Conservation (phyloP, 148 eudicot species). For the Talinum fruticosum region DNA sequence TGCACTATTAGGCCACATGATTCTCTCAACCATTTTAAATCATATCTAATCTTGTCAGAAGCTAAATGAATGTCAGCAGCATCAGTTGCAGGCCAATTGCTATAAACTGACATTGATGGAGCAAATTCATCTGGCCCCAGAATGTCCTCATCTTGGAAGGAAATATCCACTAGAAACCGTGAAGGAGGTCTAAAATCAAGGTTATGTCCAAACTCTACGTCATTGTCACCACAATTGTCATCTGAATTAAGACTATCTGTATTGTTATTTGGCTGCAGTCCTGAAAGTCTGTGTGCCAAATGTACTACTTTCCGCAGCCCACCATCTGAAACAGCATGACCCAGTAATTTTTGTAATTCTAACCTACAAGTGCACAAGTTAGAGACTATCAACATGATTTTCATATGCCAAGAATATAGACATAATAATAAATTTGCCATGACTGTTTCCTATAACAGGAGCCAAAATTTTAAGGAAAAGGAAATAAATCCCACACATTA, state of each 20-base stretch:
- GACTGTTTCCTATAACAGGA: background rate
- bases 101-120: slow-evolving; percentile 45
- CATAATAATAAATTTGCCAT: background rate
- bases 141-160: slow-evolving; percentile 55
- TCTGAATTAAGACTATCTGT: slow-evolving; percentile 22
- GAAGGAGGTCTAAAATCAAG: slow-evolving; percentile 72
- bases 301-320: slow-evolving; percentile 50
- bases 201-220: slow-evolving; percentile 73
- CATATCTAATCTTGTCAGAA: slow-evolving; percentile 44
- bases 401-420: background rate
- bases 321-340: slow-evolving; percentile 53
- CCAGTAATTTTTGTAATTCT: slow-evolving; percentile 73
- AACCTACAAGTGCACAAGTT: slow-evolving; percentile 43
- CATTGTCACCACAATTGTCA: slow-evolving; percentile 34
- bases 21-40: slow-evolving; percentile 79
- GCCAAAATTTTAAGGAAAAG: background rate
- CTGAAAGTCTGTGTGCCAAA: slow-evolving; percentile 49
- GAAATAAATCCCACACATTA: background rate
- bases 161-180: slow-evolving; percentile 70
- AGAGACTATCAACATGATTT: slow-evolving; percentile 11
- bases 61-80: slow-evolving; percentile 27
- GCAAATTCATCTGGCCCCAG: slow-evolving; percentile 36
- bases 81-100: slow-evolving; percentile 41
- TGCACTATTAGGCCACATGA: slow-evolving; percentile 66
- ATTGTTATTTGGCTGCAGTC: slow-evolving; percentile 49